Conservation (phyloP, 169 alveolate genomes). For the Plasmodium gaboni region DNA sequence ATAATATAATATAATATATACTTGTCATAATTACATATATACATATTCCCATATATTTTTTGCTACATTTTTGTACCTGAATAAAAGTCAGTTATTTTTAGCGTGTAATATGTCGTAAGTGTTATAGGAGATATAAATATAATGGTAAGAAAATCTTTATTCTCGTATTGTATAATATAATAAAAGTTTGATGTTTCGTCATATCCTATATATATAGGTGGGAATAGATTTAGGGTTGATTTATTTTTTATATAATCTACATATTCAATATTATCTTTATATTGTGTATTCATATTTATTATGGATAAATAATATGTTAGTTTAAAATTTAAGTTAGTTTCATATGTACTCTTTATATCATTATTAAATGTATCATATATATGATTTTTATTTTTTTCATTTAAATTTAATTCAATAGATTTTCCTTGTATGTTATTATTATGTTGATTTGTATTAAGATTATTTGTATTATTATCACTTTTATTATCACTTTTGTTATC, state of each 20-base stretch:
- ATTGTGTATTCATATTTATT: conserved; percentile 55
- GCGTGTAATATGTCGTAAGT: conserved; percentile 42
- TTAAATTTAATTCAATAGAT: too few relatives aligned
- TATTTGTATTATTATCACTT: not conserved
- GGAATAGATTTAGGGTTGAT: conserved; percentile 39
- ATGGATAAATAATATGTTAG: conserved; percentile 53
- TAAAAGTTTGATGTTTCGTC: conserved; percentile 63
- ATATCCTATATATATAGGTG: conserved; percentile 62
- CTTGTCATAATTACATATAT: not conserved
- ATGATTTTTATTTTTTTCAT: conserved; percentile 2
- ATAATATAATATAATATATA: not conserved
- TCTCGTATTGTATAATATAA: conserved; percentile 70
- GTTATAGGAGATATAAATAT: conserved; percentile 57
- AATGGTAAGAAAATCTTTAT: conserved; percentile 41
- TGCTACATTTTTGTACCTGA: conserved; percentile 19
- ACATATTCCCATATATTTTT: not conserved
- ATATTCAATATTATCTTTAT: conserved; percentile 65
- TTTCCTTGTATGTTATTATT: not conserved
- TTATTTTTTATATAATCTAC: conserved; percentile 46
- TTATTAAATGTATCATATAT: too few relatives aligned
- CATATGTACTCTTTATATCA: too few relatives aligned
- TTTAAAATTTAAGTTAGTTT: conserved; percentile 6
- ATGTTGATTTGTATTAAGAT: not conserved
- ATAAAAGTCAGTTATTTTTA: conserved; percentile 58
- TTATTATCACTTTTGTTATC: not conserved